Evolutionary conservation across 352 stramenopile species (phyloP).

Genomic region (Phytophthora fragariae): DNA sequence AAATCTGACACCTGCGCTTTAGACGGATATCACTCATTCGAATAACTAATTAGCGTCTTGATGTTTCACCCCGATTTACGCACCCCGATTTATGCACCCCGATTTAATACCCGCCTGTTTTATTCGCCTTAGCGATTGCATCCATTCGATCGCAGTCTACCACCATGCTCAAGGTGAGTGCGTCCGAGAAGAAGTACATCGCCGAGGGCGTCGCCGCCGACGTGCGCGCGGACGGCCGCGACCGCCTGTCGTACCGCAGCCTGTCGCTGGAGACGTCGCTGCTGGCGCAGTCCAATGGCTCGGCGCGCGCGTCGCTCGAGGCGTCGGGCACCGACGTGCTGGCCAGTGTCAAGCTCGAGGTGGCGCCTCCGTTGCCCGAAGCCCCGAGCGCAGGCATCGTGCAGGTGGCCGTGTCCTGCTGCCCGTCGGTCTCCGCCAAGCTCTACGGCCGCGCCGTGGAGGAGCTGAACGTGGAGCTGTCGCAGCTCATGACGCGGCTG

Average conservation of each 20-base stretch:
- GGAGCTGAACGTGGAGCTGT: slow-evolving; percentile 83
- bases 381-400: slow-evolving; percentile 62
- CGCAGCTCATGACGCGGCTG: slow-evolving; percentile 78
- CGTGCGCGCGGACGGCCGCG: slow-evolving; percentile 73
- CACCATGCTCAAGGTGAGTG: slow-evolving; percentile 77
- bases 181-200: slow-evolving; percentile 82
- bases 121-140: background rate
- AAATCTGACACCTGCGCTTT: background rate
- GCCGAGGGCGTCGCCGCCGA: slow-evolving; percentile 72
- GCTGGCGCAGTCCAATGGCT: slow-evolving; percentile 81
- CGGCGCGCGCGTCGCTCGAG: slow-evolving; percentile 72
- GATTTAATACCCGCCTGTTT: background rate
- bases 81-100: background rate
- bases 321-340: slow-evolving; percentile 76
- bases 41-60: too few species aligned
- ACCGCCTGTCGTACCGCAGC: slow-evolving; percentile 69
- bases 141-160: slow-evolving; percentile 10
- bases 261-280: slow-evolving; percentile 75
- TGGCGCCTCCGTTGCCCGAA: slow-evolving; percentile 54
- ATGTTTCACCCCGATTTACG: background rate
- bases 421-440: slow-evolving; percentile 79
- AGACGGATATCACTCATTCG: background rate
- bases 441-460: slow-evolving; percentile 72
- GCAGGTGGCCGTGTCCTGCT: slow-evolving; percentile 65
- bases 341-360: slow-evolving; percentile 82